A percentile compares a stretch with the other conserved stretches of the same genome.
Evolutionary conservation across 2,329 filamentous ascomycete species (phyloP).

Genomic region (Calonectria pseudoreteaudii): DNA sequence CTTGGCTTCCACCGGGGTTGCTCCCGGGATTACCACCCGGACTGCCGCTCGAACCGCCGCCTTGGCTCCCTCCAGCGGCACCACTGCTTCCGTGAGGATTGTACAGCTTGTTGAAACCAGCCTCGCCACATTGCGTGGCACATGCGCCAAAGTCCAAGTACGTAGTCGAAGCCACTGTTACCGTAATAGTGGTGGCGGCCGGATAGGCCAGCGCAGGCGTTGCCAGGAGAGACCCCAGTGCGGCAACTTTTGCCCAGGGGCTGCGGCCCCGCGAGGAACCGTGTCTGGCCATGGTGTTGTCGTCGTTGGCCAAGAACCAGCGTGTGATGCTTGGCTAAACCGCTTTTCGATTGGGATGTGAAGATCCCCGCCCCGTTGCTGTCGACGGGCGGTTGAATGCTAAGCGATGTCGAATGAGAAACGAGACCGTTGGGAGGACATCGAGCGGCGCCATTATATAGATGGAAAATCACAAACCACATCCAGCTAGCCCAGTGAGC

Average conservation of each 20-base stretch:
- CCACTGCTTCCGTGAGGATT: neutral
- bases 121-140: neutral
- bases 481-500: neutral
- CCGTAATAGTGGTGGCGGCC: constrained; percentile 13
- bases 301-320: neutral
- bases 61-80: neutral
- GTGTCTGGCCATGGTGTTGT: constrained; percentile 11
- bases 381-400: neutral
- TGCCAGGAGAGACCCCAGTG: constrained; percentile 28
- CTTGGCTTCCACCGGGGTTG: neutral
- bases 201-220: constrained; percentile 21
- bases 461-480: neutral
- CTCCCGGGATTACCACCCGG: neutral
- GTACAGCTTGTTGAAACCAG: neutral
- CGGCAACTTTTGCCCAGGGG: constrained; percentile 24
- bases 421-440: neutral
- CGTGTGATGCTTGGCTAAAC: neutral
- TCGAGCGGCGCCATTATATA: neutral
- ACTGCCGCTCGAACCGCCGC: neutral
- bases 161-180: constrained; percentile 22
- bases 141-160: constrained; percentile 29
- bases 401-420: constrained; percentile 3
- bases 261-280: constrained; percentile 18
- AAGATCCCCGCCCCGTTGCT: neutral
- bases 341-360: neutral